Percentiles rank a stretch among this genome's conserved stretches.
Conservation (phyloP, 169 alveolate species). For the Babesia microti region DNA sequence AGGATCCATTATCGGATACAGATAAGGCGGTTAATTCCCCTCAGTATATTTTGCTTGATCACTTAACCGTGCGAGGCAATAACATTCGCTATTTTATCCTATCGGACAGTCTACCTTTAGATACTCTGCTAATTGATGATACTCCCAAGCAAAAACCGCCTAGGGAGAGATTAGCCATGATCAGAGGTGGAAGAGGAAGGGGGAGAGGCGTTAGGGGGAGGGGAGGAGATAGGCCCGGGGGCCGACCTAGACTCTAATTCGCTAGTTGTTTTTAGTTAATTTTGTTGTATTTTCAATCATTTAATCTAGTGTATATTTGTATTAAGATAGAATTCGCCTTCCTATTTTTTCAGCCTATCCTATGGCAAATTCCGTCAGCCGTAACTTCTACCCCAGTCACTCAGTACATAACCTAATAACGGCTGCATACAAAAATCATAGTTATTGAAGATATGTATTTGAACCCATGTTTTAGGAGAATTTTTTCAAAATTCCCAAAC, state of each 20-base stretch:
- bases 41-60: conserved; percentile 52
- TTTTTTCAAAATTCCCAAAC: too few relatives aligned
- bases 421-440: too few relatives aligned
- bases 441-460: too few relatives aligned
- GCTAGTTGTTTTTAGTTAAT: too few relatives aligned
- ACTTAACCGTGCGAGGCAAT: conserved; percentile 70
- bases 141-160: conserved; percentile 79
- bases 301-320: too few relatives aligned
- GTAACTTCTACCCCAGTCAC: too few relatives aligned
- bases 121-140: conserved; percentile 90
- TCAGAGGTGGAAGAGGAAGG: conserved; percentile 53
- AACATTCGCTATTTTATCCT: conserved; percentile 89
- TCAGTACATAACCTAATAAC: too few relatives aligned
- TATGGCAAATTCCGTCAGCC: too few relatives aligned
- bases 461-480: too few relatives aligned
- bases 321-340: too few relatives aligned
- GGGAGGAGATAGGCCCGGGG: conserved; percentile 24
- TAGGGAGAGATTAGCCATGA: conserved; percentile 37
- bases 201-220: conserved; percentile 52
- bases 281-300: too few relatives aligned
- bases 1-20: conserved; percentile 78
- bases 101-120: conserved; percentile 90
- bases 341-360: too few relatives aligned
- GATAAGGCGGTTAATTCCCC: conserved; percentile 54
- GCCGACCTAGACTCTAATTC: conserved; percentile 6